Percentiles rank a stretch among this genome's conserved stretches.
Conservation (phyloP, 768 basidiomycete genomes). For the Hortiboletus flavorubellus region DNA sequence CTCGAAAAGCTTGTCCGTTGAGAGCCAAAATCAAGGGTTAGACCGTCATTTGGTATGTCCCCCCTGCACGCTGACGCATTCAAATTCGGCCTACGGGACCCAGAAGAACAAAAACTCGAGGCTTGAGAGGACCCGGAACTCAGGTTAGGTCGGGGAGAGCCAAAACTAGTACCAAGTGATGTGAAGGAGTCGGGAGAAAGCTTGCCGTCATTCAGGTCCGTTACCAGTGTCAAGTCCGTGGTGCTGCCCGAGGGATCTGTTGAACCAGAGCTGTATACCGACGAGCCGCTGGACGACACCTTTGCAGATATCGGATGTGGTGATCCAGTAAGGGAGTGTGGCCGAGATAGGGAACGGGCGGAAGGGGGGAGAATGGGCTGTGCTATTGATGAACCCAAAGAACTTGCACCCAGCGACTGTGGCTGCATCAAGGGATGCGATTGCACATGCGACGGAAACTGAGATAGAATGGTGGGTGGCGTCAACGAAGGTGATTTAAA, state of each 20-base stretch:
- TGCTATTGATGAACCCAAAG: constrained; percentile 15
- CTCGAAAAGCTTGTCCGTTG: constrained; percentile 24
- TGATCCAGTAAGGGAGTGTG: constrained; percentile 31
- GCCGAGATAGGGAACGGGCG: constrained; percentile 22
- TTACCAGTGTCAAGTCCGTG: constrained; percentile 24
- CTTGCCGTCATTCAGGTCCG: constrained; percentile 24
- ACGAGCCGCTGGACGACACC: constrained; percentile 21
- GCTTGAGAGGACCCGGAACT: constrained; percentile 30
- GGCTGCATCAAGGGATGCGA: constrained; percentile 17
- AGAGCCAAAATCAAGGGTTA: constrained; percentile 12
- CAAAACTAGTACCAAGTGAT: constrained; percentile 25
- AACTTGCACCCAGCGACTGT: constrained; percentile 11
- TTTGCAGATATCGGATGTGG: constrained; percentile 24
- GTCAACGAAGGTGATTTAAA: constrained; percentile 25
- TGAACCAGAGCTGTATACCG: constrained; percentile 14
- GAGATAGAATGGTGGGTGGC: constrained; percentile 12
- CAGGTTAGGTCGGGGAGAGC: constrained; percentile 25
- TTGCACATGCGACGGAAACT: constrained; percentile 22
- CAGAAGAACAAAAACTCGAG: constrained; percentile 23
- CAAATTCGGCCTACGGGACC: constrained; percentile 25
- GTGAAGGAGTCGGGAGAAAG: constrained; percentile 25
- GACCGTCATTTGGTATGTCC: constrained; percentile 18
- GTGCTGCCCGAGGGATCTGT: constrained; percentile 7
- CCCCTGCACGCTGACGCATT: constrained; percentile 17
- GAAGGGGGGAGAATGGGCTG: constrained; percentile 22